Evolutionary conservation across 768 basidiomycete species (phyloP), one percentile per base, ranked within the genome.

Genomic region (Rhizopogon sp.): DNA sequence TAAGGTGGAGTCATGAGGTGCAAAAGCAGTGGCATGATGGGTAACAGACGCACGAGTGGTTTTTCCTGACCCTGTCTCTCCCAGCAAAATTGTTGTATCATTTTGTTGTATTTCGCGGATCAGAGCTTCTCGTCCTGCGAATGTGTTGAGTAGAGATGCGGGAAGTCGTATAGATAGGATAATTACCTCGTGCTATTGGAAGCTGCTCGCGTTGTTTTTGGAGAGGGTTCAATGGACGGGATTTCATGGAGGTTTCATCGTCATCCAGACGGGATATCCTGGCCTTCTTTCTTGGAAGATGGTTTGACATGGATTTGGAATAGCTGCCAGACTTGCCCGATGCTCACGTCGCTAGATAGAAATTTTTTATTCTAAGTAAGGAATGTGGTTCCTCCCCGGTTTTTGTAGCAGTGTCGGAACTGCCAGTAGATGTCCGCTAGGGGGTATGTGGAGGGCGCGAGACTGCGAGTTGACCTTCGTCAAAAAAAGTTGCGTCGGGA

Each of bases 31-130:
- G 22, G 5, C 33, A 53, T 39, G 33, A 56, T 53, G 8, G 10
- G 5, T 50, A n/a, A 44, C 50, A 52, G 41, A 85, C 93, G 64
- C 70, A 96, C 96, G 96, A 47, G 97, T 99, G 0, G 96, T 96
- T 75, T 99, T 99, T 58, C 97, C 97, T 17, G 94, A 97, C 11
- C 97, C 97, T 0, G 97, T 98, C 72, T 99, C 97, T 39, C 95
- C 97, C 2, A 99, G 79, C 8, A 99, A 80, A 43, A 98, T 84
- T 1, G 87, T 90, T 6, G 93, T 87, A 66, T 93, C 88, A 75
- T 91, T 87, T 58, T 83, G 79, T 31, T 72, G 70, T 50, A 96
- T 85, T 68, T 86, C 86, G 55, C 81, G 76, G 29, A 93, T 71
- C 29, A 96, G 77, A 29, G 85, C 83, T 22, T 90, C 87, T 66